Evolutionary conservation across 768 basidiomycete species (phyloP).

Genomic region (Albatrellus ellisii): DNA sequence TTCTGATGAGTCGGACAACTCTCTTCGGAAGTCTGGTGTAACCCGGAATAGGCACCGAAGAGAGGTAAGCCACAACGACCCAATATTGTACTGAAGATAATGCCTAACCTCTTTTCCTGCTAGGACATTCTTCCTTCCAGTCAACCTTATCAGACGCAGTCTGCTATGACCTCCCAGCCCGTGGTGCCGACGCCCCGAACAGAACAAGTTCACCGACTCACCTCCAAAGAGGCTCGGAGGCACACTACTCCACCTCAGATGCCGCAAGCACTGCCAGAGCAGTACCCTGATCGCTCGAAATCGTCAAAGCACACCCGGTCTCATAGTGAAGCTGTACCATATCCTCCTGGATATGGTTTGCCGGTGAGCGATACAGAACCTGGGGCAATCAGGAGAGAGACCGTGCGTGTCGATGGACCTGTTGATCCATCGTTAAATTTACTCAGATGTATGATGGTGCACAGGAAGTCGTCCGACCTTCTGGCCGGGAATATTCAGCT

Average conservation of each 20-base stretch:
- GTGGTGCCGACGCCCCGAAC: not conserved
- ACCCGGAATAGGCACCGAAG: conserved; percentile 9
- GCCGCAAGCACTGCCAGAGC: not conserved
- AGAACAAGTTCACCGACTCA: not conserved
- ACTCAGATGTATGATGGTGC: not conserved
- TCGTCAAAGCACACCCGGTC: conserved; percentile 8
- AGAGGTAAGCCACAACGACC: not conserved
- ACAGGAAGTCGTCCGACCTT: not conserved
- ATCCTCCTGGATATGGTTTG: conserved; percentile 14
- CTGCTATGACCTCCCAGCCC: not conserved
- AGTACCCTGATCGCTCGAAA: conserved; percentile 2
- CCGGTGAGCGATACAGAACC: conserved; percentile 14
- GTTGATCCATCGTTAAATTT: not conserved
- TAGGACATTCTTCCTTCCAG: no score
- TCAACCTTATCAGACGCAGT: not conserved
- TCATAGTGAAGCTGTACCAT: conserved; percentile 9
- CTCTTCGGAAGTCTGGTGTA: conserved; percentile 5
- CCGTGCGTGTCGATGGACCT: conserved; percentile 1
- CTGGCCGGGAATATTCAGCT: not conserved
- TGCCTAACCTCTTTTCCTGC: no score
- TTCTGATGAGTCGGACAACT: conserved; percentile 14
- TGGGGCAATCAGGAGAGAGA: conserved; percentile 7
- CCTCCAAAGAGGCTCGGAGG: not conserved
- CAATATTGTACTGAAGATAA: no score
- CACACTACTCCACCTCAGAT: not conserved